These are phyloP conservation scores for Colletotrichum cordylinicola DNA, from an alignment of 2,329 filamentous ascomycete genomes.

Conservation along the genomic window DNA sequence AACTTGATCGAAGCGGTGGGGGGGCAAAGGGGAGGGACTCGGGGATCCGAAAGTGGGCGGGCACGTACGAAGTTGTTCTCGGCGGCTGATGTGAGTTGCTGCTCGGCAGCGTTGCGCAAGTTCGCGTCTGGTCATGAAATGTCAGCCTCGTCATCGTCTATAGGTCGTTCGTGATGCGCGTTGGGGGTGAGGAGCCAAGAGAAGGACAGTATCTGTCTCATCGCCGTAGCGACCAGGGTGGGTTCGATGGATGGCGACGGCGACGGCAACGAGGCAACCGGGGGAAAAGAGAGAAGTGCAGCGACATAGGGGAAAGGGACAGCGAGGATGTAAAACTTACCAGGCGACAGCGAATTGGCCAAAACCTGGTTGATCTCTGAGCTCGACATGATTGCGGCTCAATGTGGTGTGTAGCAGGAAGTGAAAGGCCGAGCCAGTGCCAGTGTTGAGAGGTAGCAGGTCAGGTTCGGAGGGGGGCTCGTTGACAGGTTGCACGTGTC, in stretches of 20 bases:
- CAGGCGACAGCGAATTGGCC: constrained; percentile 93
- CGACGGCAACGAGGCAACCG: not conserved
- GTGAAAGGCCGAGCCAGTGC: constrained; percentile 17
- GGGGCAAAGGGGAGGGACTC: constrained; percentile 14
- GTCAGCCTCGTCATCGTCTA: constrained; percentile 27
- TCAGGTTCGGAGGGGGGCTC: constrained; percentile 14
- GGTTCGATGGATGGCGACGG: not conserved
- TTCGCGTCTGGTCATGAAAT: constrained; percentile 72
- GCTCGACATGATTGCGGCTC: constrained; percentile 64
- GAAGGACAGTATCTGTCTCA: not conserved
- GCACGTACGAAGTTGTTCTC: constrained; percentile 89
- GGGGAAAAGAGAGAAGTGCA: constrained; percentile 2
- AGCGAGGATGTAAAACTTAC: constrained; percentile 58
- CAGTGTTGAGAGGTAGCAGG: constrained; percentile 14
- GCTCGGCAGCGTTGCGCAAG: constrained; percentile 89
- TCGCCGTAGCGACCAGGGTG: constrained; percentile 3
- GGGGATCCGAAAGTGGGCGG: constrained; percentile 26
- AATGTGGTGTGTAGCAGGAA: constrained; percentile 18
- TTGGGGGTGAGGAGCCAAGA: constrained; percentile 13
- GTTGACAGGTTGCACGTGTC: constrained; percentile 22
- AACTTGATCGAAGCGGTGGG: constrained; percentile 1
- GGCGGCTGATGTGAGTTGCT: constrained; percentile 90
- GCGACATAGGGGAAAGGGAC: not conserved
- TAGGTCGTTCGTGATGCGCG: not conserved
- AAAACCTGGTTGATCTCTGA: constrained; percentile 98